Evolutionary conservation across 768 basidiomycete genomes (phyloP).

Genomic region (Clitopilus passeckerianus): DNA sequence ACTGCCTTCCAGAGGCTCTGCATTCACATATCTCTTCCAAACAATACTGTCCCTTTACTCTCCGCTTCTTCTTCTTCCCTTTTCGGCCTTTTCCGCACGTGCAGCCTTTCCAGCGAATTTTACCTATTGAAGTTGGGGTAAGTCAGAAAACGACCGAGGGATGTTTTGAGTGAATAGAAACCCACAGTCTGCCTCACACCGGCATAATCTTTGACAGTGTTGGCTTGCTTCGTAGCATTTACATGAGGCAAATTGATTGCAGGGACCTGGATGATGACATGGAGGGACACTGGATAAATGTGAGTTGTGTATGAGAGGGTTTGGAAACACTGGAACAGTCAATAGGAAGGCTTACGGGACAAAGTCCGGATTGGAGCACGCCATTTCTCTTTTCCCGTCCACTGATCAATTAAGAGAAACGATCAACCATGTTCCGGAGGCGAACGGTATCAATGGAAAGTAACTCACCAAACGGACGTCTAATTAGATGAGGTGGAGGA

Average conservation of each 20-base stretch:
- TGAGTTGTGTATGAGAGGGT: too few species aligned
- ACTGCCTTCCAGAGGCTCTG: slow-evolving; percentile 30
- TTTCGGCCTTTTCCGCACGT: slow-evolving; percentile 16
- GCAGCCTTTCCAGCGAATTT: slow-evolving; percentile 37
- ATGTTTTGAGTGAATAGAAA: background rate
- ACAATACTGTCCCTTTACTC: slow-evolving; percentile 10
- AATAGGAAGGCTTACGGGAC: background rate
- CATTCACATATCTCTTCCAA: slow-evolving; percentile 31
- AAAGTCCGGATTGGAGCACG: background rate
- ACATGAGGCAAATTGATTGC: slow-evolving; percentile 31
- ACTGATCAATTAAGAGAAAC: background rate
- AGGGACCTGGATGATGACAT: slow-evolving; percentile 46
- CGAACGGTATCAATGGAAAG: background rate
- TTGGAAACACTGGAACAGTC: too few species aligned
- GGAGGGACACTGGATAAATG: slow-evolving; percentile 21
- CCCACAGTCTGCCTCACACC: slow-evolving; percentile 39
- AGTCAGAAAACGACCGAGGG: background rate
- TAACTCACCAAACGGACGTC: slow-evolving; percentile 4
- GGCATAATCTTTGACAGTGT: slow-evolving; percentile 44
- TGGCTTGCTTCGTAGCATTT: slow-evolving; percentile 29
- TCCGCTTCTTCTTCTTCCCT: slow-evolving; percentile 3
- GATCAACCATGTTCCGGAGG: background rate
- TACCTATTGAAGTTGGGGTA: slow-evolving; percentile 22
- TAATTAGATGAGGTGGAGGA: background rate
- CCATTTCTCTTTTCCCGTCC: background rate